Conservation (phyloP, 164 flowering plant species). For the Annona cherimola region DNA sequence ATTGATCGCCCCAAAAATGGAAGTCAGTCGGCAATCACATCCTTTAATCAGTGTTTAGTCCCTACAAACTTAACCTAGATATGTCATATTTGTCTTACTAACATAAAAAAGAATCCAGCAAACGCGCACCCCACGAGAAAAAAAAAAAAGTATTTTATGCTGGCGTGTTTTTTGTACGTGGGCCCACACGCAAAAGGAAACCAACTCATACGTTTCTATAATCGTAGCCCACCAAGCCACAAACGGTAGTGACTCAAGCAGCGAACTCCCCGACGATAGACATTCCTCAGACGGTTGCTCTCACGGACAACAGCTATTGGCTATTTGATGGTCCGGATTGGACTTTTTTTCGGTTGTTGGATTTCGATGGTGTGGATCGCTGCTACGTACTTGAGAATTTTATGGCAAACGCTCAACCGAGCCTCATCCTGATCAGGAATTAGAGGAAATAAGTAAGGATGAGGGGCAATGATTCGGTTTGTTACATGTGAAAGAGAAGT, state of each 20-base stretch:
- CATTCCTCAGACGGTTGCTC: too few relatives aligned
- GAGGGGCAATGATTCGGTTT: background rate
- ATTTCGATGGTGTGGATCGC: background rate
- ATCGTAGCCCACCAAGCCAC: background rate
- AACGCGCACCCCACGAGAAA: background rate
- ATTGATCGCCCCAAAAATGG: background rate
- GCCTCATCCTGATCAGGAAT: background rate
- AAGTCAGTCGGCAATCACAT: slow-evolving; percentile 3
- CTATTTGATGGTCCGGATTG: too few relatives aligned
- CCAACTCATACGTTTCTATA: too few relatives aligned
- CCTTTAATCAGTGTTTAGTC: slow-evolving; percentile 3
- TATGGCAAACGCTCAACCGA: background rate
- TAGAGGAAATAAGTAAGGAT: background rate
- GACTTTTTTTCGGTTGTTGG: background rate
- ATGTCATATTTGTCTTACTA: background rate
- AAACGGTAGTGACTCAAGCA: too few relatives aligned
- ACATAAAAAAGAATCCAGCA: background rate
- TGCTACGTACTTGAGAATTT: background rate
- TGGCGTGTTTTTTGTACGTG: too few relatives aligned
- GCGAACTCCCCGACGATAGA: too few relatives aligned
- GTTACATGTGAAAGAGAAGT: background rate
- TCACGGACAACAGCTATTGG: too few relatives aligned
- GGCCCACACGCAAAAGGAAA: too few relatives aligned
- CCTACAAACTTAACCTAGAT: background rate
- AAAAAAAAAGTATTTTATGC: too few relatives aligned